Evolutionary conservation across 176 grass and related monocot species (phyloP), one percentile per base, ranked within the genome.

Genomic region (Poa pratensis): DNA sequence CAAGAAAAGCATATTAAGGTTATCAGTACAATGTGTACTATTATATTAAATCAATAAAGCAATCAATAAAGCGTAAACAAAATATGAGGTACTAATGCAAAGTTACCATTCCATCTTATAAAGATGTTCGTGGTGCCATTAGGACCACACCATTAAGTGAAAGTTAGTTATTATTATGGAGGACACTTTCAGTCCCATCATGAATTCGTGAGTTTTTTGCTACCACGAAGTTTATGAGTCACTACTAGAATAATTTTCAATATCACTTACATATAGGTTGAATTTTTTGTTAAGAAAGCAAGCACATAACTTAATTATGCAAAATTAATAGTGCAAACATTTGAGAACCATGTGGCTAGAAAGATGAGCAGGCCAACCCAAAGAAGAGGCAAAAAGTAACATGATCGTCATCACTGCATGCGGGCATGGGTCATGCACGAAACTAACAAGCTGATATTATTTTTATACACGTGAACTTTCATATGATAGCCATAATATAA

Each of bases 331-430:
- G 64, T 78, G 2, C 18, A 51, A 50, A 32, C 39, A 76, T 80
- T 24, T 18, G 27, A 24, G 45, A 64, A 82, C 65, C 84, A 82
- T 90, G 84, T 82, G 55, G 53, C 65, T 16, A 11, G 54, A 86
- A 90, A 78, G 79, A 50, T 73, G 54, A 81, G 68, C 61, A 82
- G 37, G 28, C 73, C 20, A 58, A 49, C 26, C 58, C 10, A 80
- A 66, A 65, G 70, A 77, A 35, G 46, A 10, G 73, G 46, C 82
- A 73, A 63, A 78, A 82, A 72, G 65, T 66, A 88, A 60, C 62
- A 81, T 48, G 3, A 77, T 61, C 27, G 26, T 9, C 51, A 83
- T n/a, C 76, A 69, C 79, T 22, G 12, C 49, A 39, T 50, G 72
- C 40, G 13, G 23, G 14, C 43, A 77, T 0, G 3, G 20, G 37